These are phyloP conservation scores for Neonectria ditissima DNA, from an alignment of 2,329 filamentous ascomycete genomes.

Conservation along the genomic window DNA sequence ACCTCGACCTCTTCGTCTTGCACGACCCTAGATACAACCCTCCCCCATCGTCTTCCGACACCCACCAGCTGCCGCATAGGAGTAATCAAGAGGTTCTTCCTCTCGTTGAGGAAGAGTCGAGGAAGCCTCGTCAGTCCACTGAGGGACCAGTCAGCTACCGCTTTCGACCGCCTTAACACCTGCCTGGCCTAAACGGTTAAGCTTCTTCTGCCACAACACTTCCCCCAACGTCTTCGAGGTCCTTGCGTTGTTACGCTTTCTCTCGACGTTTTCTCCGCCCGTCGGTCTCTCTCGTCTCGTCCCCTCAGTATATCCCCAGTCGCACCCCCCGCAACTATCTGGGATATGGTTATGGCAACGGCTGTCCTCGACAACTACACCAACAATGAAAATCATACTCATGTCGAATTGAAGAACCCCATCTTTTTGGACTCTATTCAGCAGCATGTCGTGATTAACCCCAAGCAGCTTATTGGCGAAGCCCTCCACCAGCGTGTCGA, in stretches of 20 bases:
- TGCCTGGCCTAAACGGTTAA: constrained; percentile 47
- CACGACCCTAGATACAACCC: constrained; percentile 62
- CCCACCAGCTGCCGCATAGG: constrained; percentile 99
- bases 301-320: constrained; percentile 29
- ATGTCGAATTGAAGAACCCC: constrained; percentile 61
- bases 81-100: constrained; percentile 98
- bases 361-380: constrained; percentile 66
- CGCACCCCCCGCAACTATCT: constrained; percentile 45
- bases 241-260: background rate
- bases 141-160: constrained; percentile 92
- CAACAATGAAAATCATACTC: constrained; percentile 62
- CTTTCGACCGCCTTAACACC: constrained; percentile 95
- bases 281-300: constrained; percentile 24
- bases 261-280: constrained; percentile 10
- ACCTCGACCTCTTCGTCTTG: constrained; percentile 63
- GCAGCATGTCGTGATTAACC: constrained; percentile 58
- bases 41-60: constrained; percentile 68
- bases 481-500: constrained; percentile 88
- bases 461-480: constrained; percentile 87
- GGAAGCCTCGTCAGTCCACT: constrained; percentile 94
- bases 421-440: constrained; percentile 53
- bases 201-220: constrained; percentile 29
- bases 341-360: constrained; percentile 76
- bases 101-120: constrained; percentile 99
- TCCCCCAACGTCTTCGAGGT: constrained; percentile 26